Evolutionary conservation across 2,329 filamentous ascomycete species (phyloP), one percentile per base, ranked within the genome.

Genomic region (Trichoderma arundinaceum): DNA sequence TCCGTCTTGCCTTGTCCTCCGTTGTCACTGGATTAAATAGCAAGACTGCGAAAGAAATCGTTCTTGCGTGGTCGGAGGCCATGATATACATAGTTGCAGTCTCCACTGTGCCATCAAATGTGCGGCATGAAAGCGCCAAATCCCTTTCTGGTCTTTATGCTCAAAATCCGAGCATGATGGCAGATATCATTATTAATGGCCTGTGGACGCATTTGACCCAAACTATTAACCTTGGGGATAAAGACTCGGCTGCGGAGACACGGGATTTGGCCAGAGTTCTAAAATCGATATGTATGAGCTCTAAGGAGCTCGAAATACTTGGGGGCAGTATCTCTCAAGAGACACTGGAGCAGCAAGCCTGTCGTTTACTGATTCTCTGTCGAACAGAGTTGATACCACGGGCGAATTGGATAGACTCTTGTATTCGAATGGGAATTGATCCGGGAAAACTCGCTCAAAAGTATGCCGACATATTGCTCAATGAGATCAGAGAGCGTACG

Each of bases 341-440:
- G 22, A 72, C 81, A 13, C 75, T 94, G 8, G 86, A 91, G 70
- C 77, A 80, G 28, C 92, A 97, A 74, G 88, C 96, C 71, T 87
- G 93, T 69, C 86, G 87, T 6, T 79, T 97, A 4, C 80, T 97
- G 17, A 88, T 97, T 17, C 82, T 99, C 32, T 90, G 91, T 64
- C 90, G 92, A 28, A 83, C 88, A 19, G 89, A 94, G 67, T 80
- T 99, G 41, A 85, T 98, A 66, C 90, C 92, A 0, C 86, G 86
- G 66, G 84, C 88, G 19, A 91, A 86, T 68, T 99, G 96, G 96
- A 98, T 99, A 72, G 90, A 95, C 48, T 80, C 93, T 3, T 96
- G 92, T 73, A 83, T 98, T 64, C 88, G 88, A 67, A 89, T 91
- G 69, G 90, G 89, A 12, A 81, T 92, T 12, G 95, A 99, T 76